Conservation (phyloP, 495 filamentous ascomycete genomes). For the Annulohypoxylon moriforme region DNA sequence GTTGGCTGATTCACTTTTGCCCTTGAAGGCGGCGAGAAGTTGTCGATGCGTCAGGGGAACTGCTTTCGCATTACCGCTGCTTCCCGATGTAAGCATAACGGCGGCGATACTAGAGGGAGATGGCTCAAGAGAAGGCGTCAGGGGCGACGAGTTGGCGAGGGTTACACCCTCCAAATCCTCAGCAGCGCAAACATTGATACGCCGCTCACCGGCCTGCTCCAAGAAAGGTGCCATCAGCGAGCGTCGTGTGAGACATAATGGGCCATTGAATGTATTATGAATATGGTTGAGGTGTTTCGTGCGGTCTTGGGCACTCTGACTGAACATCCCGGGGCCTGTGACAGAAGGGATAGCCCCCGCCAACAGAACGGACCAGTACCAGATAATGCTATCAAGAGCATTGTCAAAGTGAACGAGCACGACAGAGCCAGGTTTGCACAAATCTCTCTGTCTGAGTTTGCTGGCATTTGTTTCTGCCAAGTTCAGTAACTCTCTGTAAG, state of each 20-base stretch:
- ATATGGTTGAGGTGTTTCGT: constrained; percentile 47
- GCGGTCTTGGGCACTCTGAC: constrained; percentile 45
- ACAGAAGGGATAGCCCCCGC: constrained; percentile 56
- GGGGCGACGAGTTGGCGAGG: constrained; percentile 14
- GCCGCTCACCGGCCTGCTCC: not conserved
- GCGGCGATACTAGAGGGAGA: constrained; percentile 6
- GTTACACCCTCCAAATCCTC: constrained; percentile 8
- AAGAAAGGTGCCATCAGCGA: constrained; percentile 2
- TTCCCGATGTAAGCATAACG: constrained; percentile 70
- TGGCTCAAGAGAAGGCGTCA: constrained; percentile 5
- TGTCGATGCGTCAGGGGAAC: constrained; percentile 60
- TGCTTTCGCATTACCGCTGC: constrained; percentile 66
- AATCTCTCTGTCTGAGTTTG: constrained; percentile 17
- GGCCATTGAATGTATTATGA: constrained; percentile 6
- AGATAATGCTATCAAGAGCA: constrained; percentile 53
- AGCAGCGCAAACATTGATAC: not conserved
- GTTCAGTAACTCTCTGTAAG: constrained; percentile 7
- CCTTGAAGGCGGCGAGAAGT: constrained; percentile 59
- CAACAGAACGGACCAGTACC: constrained; percentile 59
- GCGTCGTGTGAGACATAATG: constrained; percentile 22
- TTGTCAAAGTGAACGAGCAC: constrained; percentile 55
- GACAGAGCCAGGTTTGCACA: constrained; percentile 16
- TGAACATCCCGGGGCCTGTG: constrained; percentile 48
- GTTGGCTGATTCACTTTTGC: constrained; percentile 45
- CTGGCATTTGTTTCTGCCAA: constrained; percentile 17